phyloP scores from a whole-genome alignment of 140 eudicot genomes.

The Anethum foeniculum region DNA sequence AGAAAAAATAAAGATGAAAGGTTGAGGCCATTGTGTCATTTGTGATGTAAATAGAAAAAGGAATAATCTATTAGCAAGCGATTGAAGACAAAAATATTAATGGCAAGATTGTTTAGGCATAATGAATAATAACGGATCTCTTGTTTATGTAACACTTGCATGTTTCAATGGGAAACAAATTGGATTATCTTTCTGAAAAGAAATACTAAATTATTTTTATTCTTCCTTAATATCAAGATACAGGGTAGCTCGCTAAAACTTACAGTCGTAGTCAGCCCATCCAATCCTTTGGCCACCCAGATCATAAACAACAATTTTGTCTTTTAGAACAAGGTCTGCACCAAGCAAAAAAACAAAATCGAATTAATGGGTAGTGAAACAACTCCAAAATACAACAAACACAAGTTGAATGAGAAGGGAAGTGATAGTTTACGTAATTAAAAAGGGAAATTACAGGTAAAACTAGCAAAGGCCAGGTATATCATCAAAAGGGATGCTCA shows the following conservation, averaged over 20 bases:
- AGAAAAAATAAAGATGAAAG: not conserved
- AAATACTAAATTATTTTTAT: not conserved
- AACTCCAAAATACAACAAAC: not conserved
- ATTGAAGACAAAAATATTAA: not conserved
- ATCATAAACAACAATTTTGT: constrained; percentile 73
- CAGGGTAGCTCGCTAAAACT: constrained; percentile 20
- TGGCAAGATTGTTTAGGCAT: not conserved
- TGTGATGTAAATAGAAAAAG: not conserved
- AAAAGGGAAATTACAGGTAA: not conserved
- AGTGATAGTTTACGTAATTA: not conserved
- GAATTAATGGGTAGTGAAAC: not conserved
- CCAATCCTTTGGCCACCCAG: constrained; percentile 78
- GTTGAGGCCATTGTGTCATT: not conserved
- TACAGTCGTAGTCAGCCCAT: constrained; percentile 87
- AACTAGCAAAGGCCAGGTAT: not conserved
- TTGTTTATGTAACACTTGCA: not conserved
- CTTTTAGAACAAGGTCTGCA: constrained; percentile 84
- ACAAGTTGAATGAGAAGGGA: not conserved
- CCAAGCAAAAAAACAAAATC: not conserved
- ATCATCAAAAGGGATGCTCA: not conserved
- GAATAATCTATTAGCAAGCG: not conserved
- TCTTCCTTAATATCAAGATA: not conserved
- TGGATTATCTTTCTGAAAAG: not conserved
- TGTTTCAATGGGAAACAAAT: not conserved
- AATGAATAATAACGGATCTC: not conserved